Base-by-base conservation (phyloP, 2,329 filamentous ascomycete genomes). In the Knufia petricola region DNA sequence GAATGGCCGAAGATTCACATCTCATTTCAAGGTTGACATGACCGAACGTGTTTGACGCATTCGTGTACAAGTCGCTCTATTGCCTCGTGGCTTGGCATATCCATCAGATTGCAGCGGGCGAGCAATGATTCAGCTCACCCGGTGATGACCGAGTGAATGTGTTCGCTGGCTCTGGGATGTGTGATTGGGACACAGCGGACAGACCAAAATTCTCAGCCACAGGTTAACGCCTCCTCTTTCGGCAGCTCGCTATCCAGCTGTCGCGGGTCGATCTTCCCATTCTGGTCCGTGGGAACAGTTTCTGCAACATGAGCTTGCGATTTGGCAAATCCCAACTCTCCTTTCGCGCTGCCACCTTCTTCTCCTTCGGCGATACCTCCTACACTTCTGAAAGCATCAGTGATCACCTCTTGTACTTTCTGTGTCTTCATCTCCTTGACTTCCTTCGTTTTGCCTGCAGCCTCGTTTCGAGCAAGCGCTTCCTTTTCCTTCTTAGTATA, bases 401-500 rank as follows among this genome's bases (percentile, higher is more conserved):
- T 36, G 7, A 36, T n/a, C 7, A 17, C 13, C 32, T 36, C 32
- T n/a, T 36, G 32, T n/a, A n/a, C 15, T 17, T 6, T 36, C 4
- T 17, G 6, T 8, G 7, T 13, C 32, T 36, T 36, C 10, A 36
- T 4, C 32, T 36, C 13, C 32, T 36, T 7, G 10, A 36, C 15
- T 4, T 36, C 32, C 13, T 8, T n/a, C 4, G 6, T n/a, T 4
- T n/a, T 36, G 13, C 13, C 10, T 36, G 32, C 15, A 36, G 28
- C 38, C n/a, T 43, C 37, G 15, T 31, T 32, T 31, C 24, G 40
- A n/a, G 39, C 48, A 7, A 50, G 34, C 20, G 40, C 28, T 24
- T 43, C 63, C 51, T 64, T 61, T 21, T 64, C 62, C 50, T 66
- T 88, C 69, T 87, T 89, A 59, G 81, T 86, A 53, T 82, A 63